Evolutionary conservation across 2,329 filamentous ascomycete genomes (phyloP).

Genomic region (Colletotrichum musicola): DNA sequence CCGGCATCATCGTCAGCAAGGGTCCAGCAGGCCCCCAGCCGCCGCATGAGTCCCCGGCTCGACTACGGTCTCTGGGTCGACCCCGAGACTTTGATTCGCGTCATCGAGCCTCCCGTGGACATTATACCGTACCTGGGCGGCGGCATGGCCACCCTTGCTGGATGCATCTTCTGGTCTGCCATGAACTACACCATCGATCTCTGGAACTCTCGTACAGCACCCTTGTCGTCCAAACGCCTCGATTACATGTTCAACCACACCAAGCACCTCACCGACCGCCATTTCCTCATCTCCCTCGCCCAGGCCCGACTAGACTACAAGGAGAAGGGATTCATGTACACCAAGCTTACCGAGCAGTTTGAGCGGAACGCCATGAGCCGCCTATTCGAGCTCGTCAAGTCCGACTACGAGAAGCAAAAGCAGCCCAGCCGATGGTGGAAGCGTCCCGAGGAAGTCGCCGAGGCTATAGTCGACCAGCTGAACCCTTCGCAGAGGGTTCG

Average conservation of each 20-base stretch:
- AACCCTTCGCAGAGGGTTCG: background rate
- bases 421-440: conserved; percentile 33
- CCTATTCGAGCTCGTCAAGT: background rate
- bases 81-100: conserved; percentile 19
- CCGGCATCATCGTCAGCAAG: background rate
- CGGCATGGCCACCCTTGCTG: conserved; percentile 27
- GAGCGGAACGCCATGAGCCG: conserved; percentile 11
- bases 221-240: background rate
- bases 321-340: conserved; percentile 35
- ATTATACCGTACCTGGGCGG: conserved; percentile 28
- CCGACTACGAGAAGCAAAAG: background rate
- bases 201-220: conserved; percentile 25
- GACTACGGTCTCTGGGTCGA: conserved; percentile 39
- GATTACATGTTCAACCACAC: conserved; percentile 27
- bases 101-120: conserved; percentile 30
- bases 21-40: background rate
- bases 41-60: conserved; percentile 26
- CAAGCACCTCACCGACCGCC: background rate
- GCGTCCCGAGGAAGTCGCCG: conserved; percentile 22
- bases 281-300: conserved; percentile 20
- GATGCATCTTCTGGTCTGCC: conserved; percentile 38
- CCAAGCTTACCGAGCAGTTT: conserved; percentile 31
- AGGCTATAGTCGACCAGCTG: background rate
- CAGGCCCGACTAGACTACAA: conserved; percentile 32
- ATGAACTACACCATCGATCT: conserved; percentile 35